Conservation (phyloP, 2,329 filamentous ascomycete genomes). For the Sporothrix luriei region DNA sequence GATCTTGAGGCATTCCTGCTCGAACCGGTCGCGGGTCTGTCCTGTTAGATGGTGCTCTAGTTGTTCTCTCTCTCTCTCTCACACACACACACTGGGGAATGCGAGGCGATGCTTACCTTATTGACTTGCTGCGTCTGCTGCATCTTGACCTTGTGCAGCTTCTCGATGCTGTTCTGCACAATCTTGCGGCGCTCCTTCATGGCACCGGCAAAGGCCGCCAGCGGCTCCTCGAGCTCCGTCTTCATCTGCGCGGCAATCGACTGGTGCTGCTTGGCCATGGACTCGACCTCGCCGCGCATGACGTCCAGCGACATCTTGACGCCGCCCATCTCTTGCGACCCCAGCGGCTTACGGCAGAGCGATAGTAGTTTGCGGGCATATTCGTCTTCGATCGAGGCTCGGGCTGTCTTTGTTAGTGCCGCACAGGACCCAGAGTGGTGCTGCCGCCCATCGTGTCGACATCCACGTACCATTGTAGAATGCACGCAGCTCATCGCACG, state of each 20-base stretch:
- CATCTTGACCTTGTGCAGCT: constrained; percentile 87
- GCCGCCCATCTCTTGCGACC: constrained; percentile 82
- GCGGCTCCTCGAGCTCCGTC: constrained; percentile 88
- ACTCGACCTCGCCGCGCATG: constrained; percentile 83
- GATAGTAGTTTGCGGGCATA: constrained; percentile 87
- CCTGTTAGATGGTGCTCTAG: background rate
- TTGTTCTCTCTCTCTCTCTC: too few relatives aligned
- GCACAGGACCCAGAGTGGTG: background rate
- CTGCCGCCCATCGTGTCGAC: too few relatives aligned
- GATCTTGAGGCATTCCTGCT: constrained; percentile 97
- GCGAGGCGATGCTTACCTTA: constrained; percentile 63
- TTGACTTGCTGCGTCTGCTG: constrained; percentile 90
- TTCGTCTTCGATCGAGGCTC: constrained; percentile 93
- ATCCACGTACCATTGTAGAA: constrained; percentile 74
- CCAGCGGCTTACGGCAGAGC: constrained; percentile 83
- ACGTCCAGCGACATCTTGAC: constrained; percentile 84
- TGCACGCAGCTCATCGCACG: constrained; percentile 86
- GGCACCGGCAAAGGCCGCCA: constrained; percentile 86
- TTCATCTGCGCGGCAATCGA: constrained; percentile 93
- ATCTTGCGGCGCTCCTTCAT: constrained; percentile 98
- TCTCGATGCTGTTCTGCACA: constrained; percentile 90
- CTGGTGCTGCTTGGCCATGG: constrained; percentile 91
- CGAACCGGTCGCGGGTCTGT: constrained; percentile 86
- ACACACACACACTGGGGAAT: background rate
- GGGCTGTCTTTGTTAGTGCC: constrained; percentile 55